Conservation (phyloP, 805 yeast genomes). For the Suhomyces emberorum region DNA sequence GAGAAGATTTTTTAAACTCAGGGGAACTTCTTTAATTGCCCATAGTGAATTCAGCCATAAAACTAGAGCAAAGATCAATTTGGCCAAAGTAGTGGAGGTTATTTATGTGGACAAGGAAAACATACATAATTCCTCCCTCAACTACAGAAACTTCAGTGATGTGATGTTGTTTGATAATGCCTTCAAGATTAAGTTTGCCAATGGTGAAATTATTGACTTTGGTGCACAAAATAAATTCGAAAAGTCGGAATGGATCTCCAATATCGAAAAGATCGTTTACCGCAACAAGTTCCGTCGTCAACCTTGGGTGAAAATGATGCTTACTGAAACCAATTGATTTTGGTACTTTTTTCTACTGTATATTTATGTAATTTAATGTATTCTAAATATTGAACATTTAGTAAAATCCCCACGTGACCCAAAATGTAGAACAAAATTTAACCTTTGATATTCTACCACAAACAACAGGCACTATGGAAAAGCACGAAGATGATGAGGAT, state of each 20-base stretch:
- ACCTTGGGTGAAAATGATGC: constrained; percentile 55
- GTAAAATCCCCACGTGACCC: neutral
- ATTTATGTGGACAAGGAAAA: constrained; percentile 42
- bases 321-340: constrained; percentile 5
- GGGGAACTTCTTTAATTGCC: constrained; percentile 70
- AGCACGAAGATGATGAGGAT: constrained; percentile 56
- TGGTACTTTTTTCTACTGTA: constrained; percentile 1
- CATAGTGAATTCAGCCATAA: constrained; percentile 67
- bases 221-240: constrained; percentile 72
- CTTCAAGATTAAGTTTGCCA: constrained; percentile 69
- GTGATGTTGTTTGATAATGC: constrained; percentile 66
- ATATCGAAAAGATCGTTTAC: constrained; percentile 54
- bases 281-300: constrained; percentile 57
- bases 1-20: constrained; percentile 69
- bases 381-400: constrained; percentile 1
- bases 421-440: neutral
- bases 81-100: constrained; percentile 61
- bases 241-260: constrained; percentile 62
- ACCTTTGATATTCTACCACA: neutral
- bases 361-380: constrained; percentile 7
- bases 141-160: constrained; percentile 66
- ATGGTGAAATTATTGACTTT: constrained; percentile 80
- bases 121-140: constrained; percentile 22
- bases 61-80: constrained; percentile 72
- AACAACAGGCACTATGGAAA: constrained; percentile 7